phyloP scores from a whole-genome alignment of 192 early-diverging fungal species.

The Dissophora globulifera region DNA sequence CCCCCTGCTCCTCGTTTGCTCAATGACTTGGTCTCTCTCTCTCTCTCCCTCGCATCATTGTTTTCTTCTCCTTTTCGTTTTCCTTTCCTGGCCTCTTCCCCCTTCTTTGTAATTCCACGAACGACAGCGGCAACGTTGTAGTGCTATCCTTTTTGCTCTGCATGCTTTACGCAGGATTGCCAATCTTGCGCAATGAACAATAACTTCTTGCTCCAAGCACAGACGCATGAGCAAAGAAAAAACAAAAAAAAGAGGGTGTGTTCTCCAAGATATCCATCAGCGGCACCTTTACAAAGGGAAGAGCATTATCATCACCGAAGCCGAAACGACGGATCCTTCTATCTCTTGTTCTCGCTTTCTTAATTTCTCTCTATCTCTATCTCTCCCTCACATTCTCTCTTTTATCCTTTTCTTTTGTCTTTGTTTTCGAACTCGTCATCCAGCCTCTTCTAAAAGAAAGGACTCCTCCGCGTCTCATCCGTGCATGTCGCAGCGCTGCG shows the following conservation, averaged over 20 bases:
- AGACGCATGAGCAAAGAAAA: not conserved
- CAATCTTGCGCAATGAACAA: not conserved
- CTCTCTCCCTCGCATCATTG: not conserved
- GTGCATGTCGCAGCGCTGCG: constrained; percentile 1
- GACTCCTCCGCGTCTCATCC: not conserved
- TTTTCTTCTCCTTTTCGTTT: not conserved
- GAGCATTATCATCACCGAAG: not conserved
- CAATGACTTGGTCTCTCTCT: not conserved
- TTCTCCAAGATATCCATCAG: not conserved
- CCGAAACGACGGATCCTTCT: not conserved
- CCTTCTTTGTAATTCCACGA: constrained; percentile 40
- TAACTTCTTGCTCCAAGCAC: no score
- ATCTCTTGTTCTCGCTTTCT: not conserved
- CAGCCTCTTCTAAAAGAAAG: not conserved
- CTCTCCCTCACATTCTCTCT: no score
- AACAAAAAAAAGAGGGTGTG: constrained; percentile 5
- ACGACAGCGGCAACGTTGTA: constrained; percentile 3
- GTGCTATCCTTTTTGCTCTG: constrained; percentile 1
- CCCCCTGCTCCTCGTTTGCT: constrained; percentile 37
- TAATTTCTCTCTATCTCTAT: not conserved
- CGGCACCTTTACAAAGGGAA: not conserved
- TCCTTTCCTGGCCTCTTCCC: constrained; percentile 5
- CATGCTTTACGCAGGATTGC: not conserved
- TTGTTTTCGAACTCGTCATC: not conserved
- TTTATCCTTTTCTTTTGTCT: not conserved